phyloP scores from a whole-genome alignment of 306 rosid genomes.

The Rubus idaeus region DNA sequence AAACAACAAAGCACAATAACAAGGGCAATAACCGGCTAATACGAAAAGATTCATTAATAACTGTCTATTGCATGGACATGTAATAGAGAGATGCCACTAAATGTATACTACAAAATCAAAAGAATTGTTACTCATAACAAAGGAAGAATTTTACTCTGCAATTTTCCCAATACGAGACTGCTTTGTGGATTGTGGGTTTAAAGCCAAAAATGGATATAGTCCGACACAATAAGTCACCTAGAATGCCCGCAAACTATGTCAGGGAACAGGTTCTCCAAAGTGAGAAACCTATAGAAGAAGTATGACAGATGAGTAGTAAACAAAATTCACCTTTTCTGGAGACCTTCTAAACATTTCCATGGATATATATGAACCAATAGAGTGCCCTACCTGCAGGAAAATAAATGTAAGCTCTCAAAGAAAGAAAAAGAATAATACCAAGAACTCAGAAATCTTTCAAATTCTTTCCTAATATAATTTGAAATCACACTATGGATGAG shows the following conservation, averaged over 20 bases:
- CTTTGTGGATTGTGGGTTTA: conserved; percentile 48
- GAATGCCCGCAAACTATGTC: conserved; percentile 30
- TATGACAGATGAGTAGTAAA: conserved; percentile 11
- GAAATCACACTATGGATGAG: conserved; percentile 9
- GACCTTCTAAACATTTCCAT: conserved; percentile 56
- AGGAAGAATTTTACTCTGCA: conserved; percentile 41
- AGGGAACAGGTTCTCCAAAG: conserved; percentile 19
- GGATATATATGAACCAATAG: conserved; percentile 78
- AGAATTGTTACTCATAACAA: neutral
- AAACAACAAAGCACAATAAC: conserved; percentile 1
- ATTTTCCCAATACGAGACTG: conserved; percentile 53
- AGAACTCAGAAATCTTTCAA: conserved; percentile 12
- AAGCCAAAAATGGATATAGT: conserved; percentile 81
- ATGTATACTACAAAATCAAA: neutral
- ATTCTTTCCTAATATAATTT: conserved; percentile 7
- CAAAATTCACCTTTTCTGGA: conserved; percentile 54
- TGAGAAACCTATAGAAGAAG: conserved; percentile 27
- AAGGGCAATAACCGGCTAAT: neutral
- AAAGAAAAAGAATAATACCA: conserved; percentile 17
- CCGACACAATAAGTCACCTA: conserved; percentile 74
- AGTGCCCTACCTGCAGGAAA: conserved; percentile 78
- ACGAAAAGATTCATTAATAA: neutral
- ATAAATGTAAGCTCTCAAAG: conserved; percentile 23
- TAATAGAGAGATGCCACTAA: conserved; percentile 4
- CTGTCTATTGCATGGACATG: neutral